A percentile compares a stretch with the other conserved stretches of the same genome.
phyloP scores from a whole-genome alignment of 306 rosid genomes.

The Casuarina cunninghamiana region DNA sequence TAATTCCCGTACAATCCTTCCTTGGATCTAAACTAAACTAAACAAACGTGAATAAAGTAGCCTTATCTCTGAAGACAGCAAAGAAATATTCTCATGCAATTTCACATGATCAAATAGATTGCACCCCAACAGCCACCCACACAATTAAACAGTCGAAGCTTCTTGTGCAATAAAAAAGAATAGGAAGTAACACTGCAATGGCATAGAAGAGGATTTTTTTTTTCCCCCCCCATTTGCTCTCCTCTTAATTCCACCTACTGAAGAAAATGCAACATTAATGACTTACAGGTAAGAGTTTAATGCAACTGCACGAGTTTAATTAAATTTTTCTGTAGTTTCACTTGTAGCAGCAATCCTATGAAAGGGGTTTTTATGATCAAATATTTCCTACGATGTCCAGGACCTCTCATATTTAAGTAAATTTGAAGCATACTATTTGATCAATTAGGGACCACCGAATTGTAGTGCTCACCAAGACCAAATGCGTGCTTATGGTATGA shows the following conservation, averaged over 20 bases:
- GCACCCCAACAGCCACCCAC: too few species aligned
- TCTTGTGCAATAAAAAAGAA: too few species aligned
- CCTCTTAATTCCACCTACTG: background rate
- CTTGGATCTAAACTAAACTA: too few species aligned
- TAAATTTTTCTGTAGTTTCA: background rate
- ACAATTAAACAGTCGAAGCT: too few species aligned
- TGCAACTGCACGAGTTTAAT: background rate
- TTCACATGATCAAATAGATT: too few species aligned
- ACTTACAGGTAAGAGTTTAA: background rate
- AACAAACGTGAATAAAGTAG: too few species aligned
- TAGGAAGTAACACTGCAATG: background rate
- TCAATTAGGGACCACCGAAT: constrained; percentile 68
- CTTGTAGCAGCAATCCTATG: background rate
- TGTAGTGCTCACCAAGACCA: constrained; percentile 95
- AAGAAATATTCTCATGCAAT: too few species aligned
- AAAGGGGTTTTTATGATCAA: background rate
- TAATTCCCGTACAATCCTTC: too few species aligned
- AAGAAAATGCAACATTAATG: background rate
- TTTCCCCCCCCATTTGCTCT: background rate
- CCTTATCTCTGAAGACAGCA: too few species aligned
- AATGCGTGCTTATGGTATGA: constrained; percentile 94
- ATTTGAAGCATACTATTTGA: constrained; percentile 20
- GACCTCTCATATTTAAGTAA: background rate
- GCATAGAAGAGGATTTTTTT: background rate
- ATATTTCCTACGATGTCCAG: background rate